Conservation (phyloP, 768 basidiomycete genomes). For the Boletus reticulatus region DNA sequence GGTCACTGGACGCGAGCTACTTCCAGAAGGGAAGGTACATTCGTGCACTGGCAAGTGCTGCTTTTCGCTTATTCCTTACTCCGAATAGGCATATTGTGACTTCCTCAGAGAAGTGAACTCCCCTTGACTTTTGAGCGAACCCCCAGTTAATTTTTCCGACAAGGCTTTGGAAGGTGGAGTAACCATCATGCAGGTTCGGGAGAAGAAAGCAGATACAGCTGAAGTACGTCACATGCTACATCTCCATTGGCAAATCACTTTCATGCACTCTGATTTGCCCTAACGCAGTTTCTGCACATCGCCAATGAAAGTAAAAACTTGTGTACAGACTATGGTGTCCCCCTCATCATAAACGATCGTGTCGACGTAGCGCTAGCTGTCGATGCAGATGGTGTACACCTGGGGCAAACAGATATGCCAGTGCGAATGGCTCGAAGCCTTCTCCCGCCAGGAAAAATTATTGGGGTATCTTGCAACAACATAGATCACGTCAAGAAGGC, state of each 20-base stretch:
- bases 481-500: slow-evolving; percentile 63
- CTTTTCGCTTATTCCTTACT: not conserved
- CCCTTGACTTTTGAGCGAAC: not conserved
- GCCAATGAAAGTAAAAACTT: slow-evolving; percentile 67
- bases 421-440: slow-evolving; percentile 61
- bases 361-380: slow-evolving; percentile 84
- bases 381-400: slow-evolving; percentile 76
- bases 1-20: slow-evolving; percentile 77
- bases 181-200: slow-evolving; percentile 85
- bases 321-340: slow-evolving; percentile 74
- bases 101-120: slow-evolving; percentile 67
- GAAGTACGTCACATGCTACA: slow-evolving; percentile 50
- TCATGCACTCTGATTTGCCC: not conserved
- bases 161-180: slow-evolving; percentile 86
- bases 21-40: slow-evolving; percentile 72
- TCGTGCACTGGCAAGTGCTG: not conserved
- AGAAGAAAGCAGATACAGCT: slow-evolving; percentile 78
- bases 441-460: slow-evolving; percentile 65
- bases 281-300: slow-evolving; percentile 67
- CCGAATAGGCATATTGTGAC: slow-evolving; percentile 59
- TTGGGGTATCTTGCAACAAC: slow-evolving; percentile 80
- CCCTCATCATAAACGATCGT: slow-evolving; percentile 84
- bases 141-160: not conserved
- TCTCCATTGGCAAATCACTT: not conserved
- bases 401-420: slow-evolving; percentile 88